A percentile compares a stretch with the other conserved stretches of the same genome.
Conservation (phyloP, 2,329 filamentous ascomycete genomes). For the Monosporascus ibericus region DNA sequence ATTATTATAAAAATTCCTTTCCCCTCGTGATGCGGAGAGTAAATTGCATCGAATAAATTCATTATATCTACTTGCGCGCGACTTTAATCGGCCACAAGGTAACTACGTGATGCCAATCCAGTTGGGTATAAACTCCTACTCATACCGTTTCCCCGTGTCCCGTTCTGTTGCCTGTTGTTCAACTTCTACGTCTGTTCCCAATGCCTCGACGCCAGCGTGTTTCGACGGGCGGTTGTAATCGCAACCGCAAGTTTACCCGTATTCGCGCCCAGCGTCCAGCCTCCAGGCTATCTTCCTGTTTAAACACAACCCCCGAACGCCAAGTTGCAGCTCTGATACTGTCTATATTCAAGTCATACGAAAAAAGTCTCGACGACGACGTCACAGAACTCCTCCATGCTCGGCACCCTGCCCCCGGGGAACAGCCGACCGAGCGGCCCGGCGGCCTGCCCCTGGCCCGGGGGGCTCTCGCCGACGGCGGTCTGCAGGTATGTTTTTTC, state of each 20-base stretch:
- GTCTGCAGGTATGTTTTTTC: conserved; percentile 54
- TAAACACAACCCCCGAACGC: conserved; percentile 1
- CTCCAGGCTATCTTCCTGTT: conserved; percentile 6
- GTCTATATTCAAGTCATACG: conserved; percentile 10
- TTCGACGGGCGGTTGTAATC: background rate
- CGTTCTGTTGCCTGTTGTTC: background rate
- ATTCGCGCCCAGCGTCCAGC: background rate
- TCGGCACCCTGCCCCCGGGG: conserved; percentile 16
- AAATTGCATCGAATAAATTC: too few relatives aligned
- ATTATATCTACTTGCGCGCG: too few relatives aligned
- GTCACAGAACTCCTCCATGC: conserved; percentile 24
- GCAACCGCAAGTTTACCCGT: background rate
- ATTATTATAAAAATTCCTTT: too few relatives aligned
- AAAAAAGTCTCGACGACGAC: conserved; percentile 24
- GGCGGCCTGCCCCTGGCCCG: conserved; percentile 4
- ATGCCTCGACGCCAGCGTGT: conserved; percentile 1
- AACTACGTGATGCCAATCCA: background rate
- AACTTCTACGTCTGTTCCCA: conserved; percentile 5
- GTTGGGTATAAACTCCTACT: conserved; percentile 7
- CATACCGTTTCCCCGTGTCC: too few relatives aligned
- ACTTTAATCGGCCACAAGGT: too few relatives aligned
- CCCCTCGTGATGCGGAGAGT: too few relatives aligned
- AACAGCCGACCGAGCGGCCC: conserved; percentile 8
- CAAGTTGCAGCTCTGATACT: background rate
- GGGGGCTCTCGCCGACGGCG: conserved; percentile 28